Conservation (phyloP, 2,329 filamentous ascomycete species). For the Colletotrichum sansevieriae region DNA sequence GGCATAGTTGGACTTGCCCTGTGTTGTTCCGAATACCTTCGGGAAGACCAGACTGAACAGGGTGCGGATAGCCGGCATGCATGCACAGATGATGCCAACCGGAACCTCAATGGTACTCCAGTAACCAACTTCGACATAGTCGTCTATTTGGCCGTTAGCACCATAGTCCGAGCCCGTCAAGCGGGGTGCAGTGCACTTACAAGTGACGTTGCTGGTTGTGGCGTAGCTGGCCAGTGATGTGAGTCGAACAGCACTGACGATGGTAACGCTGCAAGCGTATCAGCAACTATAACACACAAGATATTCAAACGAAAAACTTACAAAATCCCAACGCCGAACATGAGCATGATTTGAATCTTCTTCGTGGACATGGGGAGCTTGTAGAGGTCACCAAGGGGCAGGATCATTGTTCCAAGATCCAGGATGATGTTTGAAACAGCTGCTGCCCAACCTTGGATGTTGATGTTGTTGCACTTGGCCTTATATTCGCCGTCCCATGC, state of each 20-base stretch:
- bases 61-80: slow-evolving; percentile 49
- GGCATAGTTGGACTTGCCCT: slow-evolving; percentile 31
- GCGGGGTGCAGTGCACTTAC: not conserved
- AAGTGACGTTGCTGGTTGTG: slow-evolving; percentile 43
- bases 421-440: slow-evolving; percentile 50
- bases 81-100: slow-evolving; percentile 37
- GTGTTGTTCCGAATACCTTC: slow-evolving; percentile 48
- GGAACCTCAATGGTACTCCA: slow-evolving; percentile 42
- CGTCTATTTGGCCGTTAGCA: slow-evolving; percentile 48
- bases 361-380: slow-evolving; percentile 55
- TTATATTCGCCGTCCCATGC: slow-evolving; percentile 46
- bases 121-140: slow-evolving; percentile 35
- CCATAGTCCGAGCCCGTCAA: slow-evolving; percentile 45
- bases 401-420: slow-evolving; percentile 47
- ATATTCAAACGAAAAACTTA: slow-evolving; percentile 33
- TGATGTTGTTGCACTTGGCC: slow-evolving; percentile 50
- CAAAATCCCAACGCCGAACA: slow-evolving; percentile 60
- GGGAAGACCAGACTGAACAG: slow-evolving; percentile 52
- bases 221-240: slow-evolving; percentile 37
- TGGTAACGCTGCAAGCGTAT: slow-evolving; percentile 47
- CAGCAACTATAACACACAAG: not conserved
- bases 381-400: slow-evolving; percentile 57
- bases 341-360: slow-evolving; percentile 57
- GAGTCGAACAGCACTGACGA: slow-evolving; percentile 51
- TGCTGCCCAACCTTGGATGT: slow-evolving; percentile 47